phyloP scores from a whole-genome alignment of 768 basidiomycete species.

The Plicaturopsis crispa region DNA sequence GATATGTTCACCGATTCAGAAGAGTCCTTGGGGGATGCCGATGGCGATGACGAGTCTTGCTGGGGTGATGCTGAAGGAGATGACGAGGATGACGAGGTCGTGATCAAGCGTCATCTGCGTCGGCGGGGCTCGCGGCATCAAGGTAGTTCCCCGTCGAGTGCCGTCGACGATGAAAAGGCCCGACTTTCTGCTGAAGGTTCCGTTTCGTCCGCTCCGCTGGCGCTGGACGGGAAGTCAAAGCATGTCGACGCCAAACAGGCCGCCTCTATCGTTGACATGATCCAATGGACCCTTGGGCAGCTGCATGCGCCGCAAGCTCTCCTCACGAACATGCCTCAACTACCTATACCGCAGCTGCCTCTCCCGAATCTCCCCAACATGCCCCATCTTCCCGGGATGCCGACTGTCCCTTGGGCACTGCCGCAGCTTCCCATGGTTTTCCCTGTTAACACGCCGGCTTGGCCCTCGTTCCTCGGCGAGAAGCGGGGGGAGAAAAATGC shows the following conservation, averaged over 20 bases:
- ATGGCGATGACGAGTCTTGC: slow-evolving; percentile 48
- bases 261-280: slow-evolving; percentile 56
- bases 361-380: slow-evolving; percentile 39
- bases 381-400: slow-evolving; percentile 62
- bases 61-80: slow-evolving; percentile 70
- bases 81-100: slow-evolving; percentile 31
- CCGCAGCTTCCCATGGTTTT: slow-evolving; percentile 73
- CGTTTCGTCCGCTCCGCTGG: background rate
- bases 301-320: slow-evolving; percentile 50
- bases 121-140: slow-evolving; percentile 27
- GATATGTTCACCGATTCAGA: slow-evolving; percentile 21
- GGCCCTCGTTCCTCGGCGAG: slow-evolving; percentile 57
- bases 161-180: slow-evolving; percentile 37
- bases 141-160: slow-evolving; percentile 7
- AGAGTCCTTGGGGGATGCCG: slow-evolving; percentile 16
- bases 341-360: slow-evolving; percentile 24
- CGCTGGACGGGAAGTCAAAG: slow-evolving; percentile 15
- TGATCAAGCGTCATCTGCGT: slow-evolving; percentile 20
- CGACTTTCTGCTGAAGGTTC: slow-evolving; percentile 26
- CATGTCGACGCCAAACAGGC: slow-evolving; percentile 27
- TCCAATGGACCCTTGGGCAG: slow-evolving; percentile 66
- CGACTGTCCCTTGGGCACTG: slow-evolving; percentile 55
- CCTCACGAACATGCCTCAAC: slow-evolving; percentile 44
- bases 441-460: slow-evolving; percentile 65
- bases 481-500: slow-evolving; percentile 27